Evolutionary conservation across 106 monocot species (phyloP).

Genomic region (Xerophyta viscosa): DNA sequence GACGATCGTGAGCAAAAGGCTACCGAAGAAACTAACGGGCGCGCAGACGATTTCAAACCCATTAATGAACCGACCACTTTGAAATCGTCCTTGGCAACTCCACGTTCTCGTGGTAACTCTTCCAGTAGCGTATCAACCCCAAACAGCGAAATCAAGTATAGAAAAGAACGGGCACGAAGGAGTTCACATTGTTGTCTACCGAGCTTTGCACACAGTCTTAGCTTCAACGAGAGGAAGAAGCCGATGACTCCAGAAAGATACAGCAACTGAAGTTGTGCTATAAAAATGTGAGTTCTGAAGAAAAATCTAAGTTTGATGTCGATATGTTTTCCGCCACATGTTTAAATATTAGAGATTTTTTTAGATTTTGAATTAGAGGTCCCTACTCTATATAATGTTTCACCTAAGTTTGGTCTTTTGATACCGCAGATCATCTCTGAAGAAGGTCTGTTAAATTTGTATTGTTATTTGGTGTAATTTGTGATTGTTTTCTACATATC

Average conservation of each 20-base stretch:
- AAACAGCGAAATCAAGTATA: slow-evolving; percentile 5
- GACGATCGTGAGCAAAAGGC: not conserved
- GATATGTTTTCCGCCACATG: too few relatives aligned
- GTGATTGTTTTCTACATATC: too few relatives aligned
- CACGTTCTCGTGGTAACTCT: slow-evolving; percentile 19
- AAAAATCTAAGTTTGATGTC: too few relatives aligned
- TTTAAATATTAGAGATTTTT: too few relatives aligned
- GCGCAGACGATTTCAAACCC: not conserved
- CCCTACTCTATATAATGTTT: too few relatives aligned
- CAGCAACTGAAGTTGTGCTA: too few relatives aligned
- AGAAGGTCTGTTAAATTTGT: too few relatives aligned
- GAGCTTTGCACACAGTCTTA: slow-evolving; percentile 15
- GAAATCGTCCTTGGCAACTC: slow-evolving; percentile 10
- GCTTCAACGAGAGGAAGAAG: slow-evolving; percentile 27
- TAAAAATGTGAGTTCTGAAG: too few relatives aligned
- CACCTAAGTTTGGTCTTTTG: too few relatives aligned
- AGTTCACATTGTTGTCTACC: slow-evolving; percentile 51
- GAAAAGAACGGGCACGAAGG: slow-evolving; percentile 32
- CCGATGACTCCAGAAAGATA: slow-evolving; percentile 32
- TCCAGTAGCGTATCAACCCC: slow-evolving; percentile 18
- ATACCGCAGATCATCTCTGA: too few relatives aligned
- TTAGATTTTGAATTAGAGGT: too few relatives aligned
- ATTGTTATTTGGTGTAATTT: too few relatives aligned
- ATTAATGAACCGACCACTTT: slow-evolving; percentile 4
- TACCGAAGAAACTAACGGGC: not conserved